These are phyloP conservation scores for Picochlorum sp. DNA, from an alignment of 139 green algal genomes.

Conservation along the genomic window DNA sequence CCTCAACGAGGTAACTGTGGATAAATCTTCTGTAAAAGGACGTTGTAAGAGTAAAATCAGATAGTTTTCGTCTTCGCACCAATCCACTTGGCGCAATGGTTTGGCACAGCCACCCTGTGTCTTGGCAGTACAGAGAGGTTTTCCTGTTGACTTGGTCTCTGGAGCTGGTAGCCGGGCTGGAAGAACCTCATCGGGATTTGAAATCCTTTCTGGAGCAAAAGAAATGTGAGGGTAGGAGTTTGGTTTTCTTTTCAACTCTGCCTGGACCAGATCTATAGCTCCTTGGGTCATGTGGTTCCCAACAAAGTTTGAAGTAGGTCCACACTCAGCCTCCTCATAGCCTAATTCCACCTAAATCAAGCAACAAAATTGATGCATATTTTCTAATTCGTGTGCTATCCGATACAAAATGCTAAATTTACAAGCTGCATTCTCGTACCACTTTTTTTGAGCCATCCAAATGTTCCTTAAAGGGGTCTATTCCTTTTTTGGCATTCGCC, in stretches of 20 bases:
- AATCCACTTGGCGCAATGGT: too few relatives aligned
- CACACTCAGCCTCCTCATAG: constrained; percentile 50
- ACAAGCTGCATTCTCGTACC: constrained; percentile 12
- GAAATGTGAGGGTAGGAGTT: background rate
- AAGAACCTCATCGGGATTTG: too few relatives aligned
- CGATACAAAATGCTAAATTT: background rate
- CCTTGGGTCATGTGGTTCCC: constrained; percentile 74
- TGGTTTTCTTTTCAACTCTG: constrained; percentile 4
- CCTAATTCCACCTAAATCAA: constrained; percentile 27
- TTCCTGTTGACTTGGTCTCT: too few relatives aligned
- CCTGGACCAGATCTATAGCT: constrained; percentile 67
- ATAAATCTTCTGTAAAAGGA: too few relatives aligned
- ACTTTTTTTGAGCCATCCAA: constrained; percentile 17
- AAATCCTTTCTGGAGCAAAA: too few relatives aligned
- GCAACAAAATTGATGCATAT: background rate
- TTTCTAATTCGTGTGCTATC: background rate
- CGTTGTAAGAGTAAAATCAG: too few relatives aligned
- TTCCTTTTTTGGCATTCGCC: constrained; percentile 9
- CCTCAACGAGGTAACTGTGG: too few relatives aligned
- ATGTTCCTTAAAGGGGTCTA: constrained; percentile 22
- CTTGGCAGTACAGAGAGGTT: too few relatives aligned
- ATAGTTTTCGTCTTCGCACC: too few relatives aligned
- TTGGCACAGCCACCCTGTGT: too few relatives aligned
- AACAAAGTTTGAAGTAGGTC: constrained; percentile 77
- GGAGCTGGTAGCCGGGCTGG: too few relatives aligned